phyloP scores from a whole-genome alignment of 768 basidiomycete species.

The Lactifluus hygrophoroides region DNA sequence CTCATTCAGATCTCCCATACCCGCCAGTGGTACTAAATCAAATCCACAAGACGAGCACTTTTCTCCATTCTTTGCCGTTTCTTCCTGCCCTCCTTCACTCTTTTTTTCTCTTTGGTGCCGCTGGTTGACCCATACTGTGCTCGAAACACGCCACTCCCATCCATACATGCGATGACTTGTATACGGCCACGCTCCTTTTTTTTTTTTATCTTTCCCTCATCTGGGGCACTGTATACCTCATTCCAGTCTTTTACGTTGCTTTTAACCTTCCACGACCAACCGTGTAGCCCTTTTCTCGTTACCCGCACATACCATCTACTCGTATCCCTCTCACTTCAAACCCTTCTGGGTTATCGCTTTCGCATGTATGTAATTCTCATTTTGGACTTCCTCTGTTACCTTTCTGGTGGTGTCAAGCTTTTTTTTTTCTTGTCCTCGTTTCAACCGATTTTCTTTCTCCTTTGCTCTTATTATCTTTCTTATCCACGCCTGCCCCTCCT shows the following conservation, averaged over 20 bases:
- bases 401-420: background rate
- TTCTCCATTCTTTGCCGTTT: background rate
- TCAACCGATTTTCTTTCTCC: background rate
- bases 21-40: background rate
- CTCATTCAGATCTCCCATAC: background rate
- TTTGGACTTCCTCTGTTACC: background rate
- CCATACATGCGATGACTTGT: slow-evolving; percentile 6
- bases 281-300: slow-evolving; percentile 3
- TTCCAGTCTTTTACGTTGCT: background rate
- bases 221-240: background rate
- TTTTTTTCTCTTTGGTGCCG: background rate
- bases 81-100: background rate
- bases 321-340: background rate
- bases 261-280: background rate
- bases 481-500: background rate
- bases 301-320: background rate
- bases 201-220: background rate
- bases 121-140: slow-evolving; percentile 9
- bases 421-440: background rate
- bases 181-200: slow-evolving; percentile 8
- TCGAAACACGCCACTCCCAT: slow-evolving; percentile 1
- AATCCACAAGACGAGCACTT: background rate
- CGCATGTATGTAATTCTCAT: background rate
- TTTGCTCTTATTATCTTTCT: slow-evolving; percentile 3
- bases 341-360: background rate